phyloP scores from a whole-genome alignment of 2,329 filamentous ascomycete species.

The Leptographium lundbergii region DNA sequence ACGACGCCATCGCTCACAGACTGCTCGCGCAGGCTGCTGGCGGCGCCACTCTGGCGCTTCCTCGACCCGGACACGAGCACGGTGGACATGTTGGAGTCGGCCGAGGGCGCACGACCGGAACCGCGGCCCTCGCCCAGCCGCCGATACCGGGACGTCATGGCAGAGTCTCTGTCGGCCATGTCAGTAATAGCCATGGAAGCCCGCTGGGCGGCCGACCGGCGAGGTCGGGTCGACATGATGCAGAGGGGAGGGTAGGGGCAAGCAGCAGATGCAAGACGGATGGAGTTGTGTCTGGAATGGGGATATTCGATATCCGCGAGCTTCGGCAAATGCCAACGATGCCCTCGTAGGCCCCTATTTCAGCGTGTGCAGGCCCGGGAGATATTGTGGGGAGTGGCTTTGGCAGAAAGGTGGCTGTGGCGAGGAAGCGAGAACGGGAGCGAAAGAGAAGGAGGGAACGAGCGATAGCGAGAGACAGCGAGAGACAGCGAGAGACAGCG shows the following conservation, averaged over 20 bases:
- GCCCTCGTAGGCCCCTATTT: no score
- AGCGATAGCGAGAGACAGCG: neutral
- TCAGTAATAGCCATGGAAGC: slow-evolving; percentile 34
- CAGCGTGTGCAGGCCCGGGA: no score
- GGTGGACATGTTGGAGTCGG: slow-evolving; percentile 17
- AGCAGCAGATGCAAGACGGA: neutral
- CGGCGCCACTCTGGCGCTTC: slow-evolving; percentile 9
- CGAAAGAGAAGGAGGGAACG: no score
- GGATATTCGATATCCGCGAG: no score
- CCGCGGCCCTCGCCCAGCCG: slow-evolving; percentile 30
- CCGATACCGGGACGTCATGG: slow-evolving; percentile 37
- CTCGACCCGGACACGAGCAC: slow-evolving; percentile 5
- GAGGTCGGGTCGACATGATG: slow-evolving; percentile 35
- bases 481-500: no score
- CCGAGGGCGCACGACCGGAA: slow-evolving; percentile 26
- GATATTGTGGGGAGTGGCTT: no score
- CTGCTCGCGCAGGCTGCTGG: slow-evolving; percentile 19
- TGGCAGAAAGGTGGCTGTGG: no score
- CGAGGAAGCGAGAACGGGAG: no score
- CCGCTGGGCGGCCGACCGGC: slow-evolving; percentile 32
- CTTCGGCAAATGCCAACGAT: no score
- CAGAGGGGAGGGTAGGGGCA: neutral
- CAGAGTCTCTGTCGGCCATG: slow-evolving; percentile 35
- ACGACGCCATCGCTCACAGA: slow-evolving; percentile 35
- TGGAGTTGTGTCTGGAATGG: no score